phyloP scores from a whole-genome alignment of 1,284 basidiomycete genomes.

The Amylostereum areolatum region DNA sequence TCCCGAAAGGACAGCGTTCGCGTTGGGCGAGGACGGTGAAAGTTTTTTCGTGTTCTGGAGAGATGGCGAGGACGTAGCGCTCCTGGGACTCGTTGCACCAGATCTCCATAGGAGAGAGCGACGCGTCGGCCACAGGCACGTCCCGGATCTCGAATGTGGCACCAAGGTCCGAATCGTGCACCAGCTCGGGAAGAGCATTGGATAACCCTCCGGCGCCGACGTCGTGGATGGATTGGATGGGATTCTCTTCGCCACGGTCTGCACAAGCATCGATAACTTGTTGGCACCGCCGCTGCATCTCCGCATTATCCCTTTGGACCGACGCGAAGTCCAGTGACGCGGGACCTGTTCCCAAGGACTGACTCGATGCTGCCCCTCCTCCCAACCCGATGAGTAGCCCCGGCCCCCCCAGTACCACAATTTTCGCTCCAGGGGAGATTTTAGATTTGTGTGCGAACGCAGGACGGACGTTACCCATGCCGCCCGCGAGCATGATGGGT shows the following conservation, averaged over 20 bases:
- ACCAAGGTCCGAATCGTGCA: constrained; percentile 90
- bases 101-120: constrained; percentile 99
- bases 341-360: constrained; percentile 81
- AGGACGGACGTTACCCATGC: constrained; percentile 88
- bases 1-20: constrained; percentile 89
- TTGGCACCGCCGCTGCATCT: constrained; percentile 97
- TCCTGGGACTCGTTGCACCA: constrained; percentile 99
- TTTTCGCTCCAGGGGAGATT: constrained; percentile 75
- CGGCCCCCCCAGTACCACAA: constrained; percentile 95
- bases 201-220: constrained; percentile 96
- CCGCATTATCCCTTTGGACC: constrained; percentile 96
- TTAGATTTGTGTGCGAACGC: constrained; percentile 72
- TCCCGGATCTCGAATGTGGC: constrained; percentile 93
- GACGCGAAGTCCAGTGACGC: constrained; percentile 96
- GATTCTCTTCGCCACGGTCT: constrained; percentile 61
- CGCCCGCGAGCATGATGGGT: constrained; percentile 99
- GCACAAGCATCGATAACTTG: constrained; percentile 95
- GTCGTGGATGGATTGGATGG: constrained; percentile 96
- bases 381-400: constrained; percentile 96
- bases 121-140: constrained; percentile 85
- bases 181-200: constrained; percentile 95
- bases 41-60: constrained; percentile 44
- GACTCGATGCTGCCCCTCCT: constrained; percentile 93
- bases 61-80: constrained; percentile 91
- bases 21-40: constrained; percentile 82